Conservation (phyloP, 1,139 yeast genomes). For the Debaryomyces robertsiae region DNA sequence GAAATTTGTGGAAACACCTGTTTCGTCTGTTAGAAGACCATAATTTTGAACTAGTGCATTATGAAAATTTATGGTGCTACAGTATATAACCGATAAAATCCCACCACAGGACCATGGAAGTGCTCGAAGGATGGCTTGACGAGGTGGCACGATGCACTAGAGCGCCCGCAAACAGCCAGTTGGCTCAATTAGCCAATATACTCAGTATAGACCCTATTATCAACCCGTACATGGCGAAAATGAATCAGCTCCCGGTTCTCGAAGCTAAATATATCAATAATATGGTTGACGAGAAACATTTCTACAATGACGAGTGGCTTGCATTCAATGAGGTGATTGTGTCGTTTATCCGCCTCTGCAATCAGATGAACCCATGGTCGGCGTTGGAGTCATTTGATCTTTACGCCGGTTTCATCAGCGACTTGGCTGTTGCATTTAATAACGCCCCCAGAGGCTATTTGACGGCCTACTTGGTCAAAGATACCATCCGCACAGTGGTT, state of each 20-base stretch:
- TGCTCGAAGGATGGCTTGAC: constrained; percentile 10
- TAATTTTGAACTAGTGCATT: constrained; percentile 1
- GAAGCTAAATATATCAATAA: constrained; percentile 14
- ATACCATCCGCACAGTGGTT: constrained; percentile 43
- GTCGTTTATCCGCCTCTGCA: constrained; percentile 53
- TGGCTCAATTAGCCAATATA: constrained; percentile 5
- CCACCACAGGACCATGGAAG: constrained; percentile 7
- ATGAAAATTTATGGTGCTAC: constrained; percentile 2
- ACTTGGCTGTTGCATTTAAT: constrained; percentile 60
- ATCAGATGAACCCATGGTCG: constrained; percentile 64
- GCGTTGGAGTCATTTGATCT: constrained; percentile 59
- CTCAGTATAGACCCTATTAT: constrained; percentile 14
- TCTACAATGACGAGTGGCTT: constrained; percentile 44
- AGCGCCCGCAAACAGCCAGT: constrained; percentile 10
- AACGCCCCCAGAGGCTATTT: constrained; percentile 54
- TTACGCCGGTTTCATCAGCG: constrained; percentile 52
- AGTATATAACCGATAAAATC: neutral
- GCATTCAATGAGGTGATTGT: constrained; percentile 56
- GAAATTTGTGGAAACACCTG: neutral
- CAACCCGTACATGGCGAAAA: constrained; percentile 17
- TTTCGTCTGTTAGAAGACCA: constrained; percentile 3
- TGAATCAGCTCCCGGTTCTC: constrained; percentile 13
- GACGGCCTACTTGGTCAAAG: constrained; percentile 46
- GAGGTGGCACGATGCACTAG: constrained; percentile 8
- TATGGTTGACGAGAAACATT: constrained; percentile 35